Conservation (phyloP, 1,284 basidiomycete genomes). For the Flammula alnicola region DNA sequence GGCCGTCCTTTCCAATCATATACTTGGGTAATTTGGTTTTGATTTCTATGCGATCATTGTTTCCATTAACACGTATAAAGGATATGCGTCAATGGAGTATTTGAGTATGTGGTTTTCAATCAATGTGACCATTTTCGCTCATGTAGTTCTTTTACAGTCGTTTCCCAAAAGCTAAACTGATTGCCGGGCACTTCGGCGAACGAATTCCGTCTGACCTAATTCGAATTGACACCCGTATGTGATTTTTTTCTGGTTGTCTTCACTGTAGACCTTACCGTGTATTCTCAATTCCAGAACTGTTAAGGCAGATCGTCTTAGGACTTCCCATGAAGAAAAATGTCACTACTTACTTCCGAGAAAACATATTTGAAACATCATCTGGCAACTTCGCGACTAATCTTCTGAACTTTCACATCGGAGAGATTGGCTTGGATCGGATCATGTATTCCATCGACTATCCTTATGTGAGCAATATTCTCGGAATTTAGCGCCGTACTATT, state of each 20-base stretch:
- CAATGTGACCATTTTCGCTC: background rate
- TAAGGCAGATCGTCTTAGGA: conserved; percentile 31
- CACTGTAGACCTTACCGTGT: background rate
- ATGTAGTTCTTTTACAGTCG: conserved; percentile 33
- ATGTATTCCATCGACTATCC: conserved; percentile 50
- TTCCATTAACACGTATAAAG: conserved; percentile 16
- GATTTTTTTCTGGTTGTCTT: background rate
- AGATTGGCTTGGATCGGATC: conserved; percentile 46
- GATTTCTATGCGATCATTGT: background rate
- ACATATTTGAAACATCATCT: conserved; percentile 48
- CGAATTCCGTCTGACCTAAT: conserved; percentile 46
- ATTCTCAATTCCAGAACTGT: conserved; percentile 29
- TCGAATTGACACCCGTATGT: conserved; percentile 44
- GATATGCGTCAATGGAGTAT: conserved; percentile 44
- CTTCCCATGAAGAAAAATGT: conserved; percentile 47
- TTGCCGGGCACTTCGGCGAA: conserved; percentile 48
- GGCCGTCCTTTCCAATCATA: conserved; percentile 43
- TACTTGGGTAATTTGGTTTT: conserved; percentile 37
- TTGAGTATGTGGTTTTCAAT: conserved; percentile 34
- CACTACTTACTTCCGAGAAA: conserved; percentile 44
- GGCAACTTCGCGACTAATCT: conserved; percentile 47
- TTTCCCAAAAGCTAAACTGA: conserved; percentile 44
- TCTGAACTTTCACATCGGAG: conserved; percentile 41
- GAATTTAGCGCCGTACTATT: no score
- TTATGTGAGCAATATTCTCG: conserved; percentile 30